These are phyloP conservation scores for Lodderomyces elongisporus DNA, from an alignment of 1,139 yeast species.

Conservation along the genomic window DNA sequence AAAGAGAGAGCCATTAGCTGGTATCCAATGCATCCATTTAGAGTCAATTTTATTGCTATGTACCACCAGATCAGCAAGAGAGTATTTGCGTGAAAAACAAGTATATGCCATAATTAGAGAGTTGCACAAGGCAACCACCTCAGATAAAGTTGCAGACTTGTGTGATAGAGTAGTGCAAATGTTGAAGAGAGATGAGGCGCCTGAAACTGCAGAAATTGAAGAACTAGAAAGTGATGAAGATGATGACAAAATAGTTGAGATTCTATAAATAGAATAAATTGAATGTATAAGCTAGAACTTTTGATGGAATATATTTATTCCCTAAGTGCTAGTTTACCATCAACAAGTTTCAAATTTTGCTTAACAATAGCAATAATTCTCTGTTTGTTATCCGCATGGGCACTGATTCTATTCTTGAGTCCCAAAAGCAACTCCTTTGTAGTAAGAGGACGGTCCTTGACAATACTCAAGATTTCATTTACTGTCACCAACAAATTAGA, in stretches of 20 bases:
- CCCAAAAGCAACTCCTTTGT: conserved; percentile 61
- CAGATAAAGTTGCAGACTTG: conserved; percentile 62
- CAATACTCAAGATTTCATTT: conserved; percentile 63
- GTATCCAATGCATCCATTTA: conserved; percentile 64
- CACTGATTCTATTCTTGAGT: conserved; percentile 58
- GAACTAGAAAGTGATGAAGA: conserved; percentile 32
- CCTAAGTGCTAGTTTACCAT: conserved; percentile 58
- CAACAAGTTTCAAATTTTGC: conserved; percentile 61
- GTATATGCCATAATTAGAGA: conserved; percentile 84
- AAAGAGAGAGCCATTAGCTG: conserved; percentile 64
- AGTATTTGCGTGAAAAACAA: conserved; percentile 66
- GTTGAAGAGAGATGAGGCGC: conserved; percentile 87
- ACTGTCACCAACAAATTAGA: conserved; percentile 52
- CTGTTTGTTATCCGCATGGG: conserved; percentile 65
- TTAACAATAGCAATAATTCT: conserved; percentile 65
- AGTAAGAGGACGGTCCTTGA: conserved; percentile 58
- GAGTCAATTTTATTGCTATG: conserved; percentile 75
- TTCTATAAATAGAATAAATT: conserved; percentile 36
- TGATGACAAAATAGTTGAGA: conserved; percentile 49
- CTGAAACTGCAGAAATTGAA: conserved; percentile 24
- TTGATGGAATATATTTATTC: too few relatives aligned
- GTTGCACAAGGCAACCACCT: conserved; percentile 64
- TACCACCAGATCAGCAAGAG: conserved; percentile 70
- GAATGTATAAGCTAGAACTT: not conserved
- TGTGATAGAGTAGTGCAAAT: conserved; percentile 77